These are phyloP conservation scores for Aquilaria sinensis DNA, from an alignment of 345 rosid genomes.

Conservation along the genomic window DNA sequence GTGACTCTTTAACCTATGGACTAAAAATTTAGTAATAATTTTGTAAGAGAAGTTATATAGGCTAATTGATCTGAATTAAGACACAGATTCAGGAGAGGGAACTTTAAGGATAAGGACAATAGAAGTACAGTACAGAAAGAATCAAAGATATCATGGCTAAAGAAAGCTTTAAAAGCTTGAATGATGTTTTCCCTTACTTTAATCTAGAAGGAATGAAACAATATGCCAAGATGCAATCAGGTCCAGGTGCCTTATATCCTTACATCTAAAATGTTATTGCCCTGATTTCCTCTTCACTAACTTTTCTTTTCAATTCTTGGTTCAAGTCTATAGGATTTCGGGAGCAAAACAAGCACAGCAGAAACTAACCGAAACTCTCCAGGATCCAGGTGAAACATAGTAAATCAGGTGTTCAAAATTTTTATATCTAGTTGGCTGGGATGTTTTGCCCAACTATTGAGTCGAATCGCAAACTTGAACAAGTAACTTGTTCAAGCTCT, in stretches of 20 bases:
- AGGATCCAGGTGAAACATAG: too few relatives aligned
- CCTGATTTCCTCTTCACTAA: background rate
- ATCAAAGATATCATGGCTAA: background rate
- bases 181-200: background rate
- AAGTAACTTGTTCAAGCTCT: too few relatives aligned
- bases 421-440: too few relatives aligned
- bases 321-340: too few relatives aligned
- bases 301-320: background rate
- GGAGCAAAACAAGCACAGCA: too few relatives aligned
- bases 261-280: background rate
- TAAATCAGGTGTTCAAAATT: too few relatives aligned
- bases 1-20: background rate
- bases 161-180: background rate
- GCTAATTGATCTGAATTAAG: background rate
- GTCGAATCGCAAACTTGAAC: too few relatives aligned
- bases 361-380: too few relatives aligned
- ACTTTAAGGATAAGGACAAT: background rate
- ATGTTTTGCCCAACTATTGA: too few relatives aligned
- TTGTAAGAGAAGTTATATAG: background rate
- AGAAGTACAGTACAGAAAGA: background rate
- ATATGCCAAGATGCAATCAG: background rate
- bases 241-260: background rate
- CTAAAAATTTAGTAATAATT: background rate
- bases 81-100: background rate
- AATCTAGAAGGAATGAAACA: background rate